phyloP scores from a whole-genome alignment of 768 basidiomycete species.

The Termitomyces sp. region DNA sequence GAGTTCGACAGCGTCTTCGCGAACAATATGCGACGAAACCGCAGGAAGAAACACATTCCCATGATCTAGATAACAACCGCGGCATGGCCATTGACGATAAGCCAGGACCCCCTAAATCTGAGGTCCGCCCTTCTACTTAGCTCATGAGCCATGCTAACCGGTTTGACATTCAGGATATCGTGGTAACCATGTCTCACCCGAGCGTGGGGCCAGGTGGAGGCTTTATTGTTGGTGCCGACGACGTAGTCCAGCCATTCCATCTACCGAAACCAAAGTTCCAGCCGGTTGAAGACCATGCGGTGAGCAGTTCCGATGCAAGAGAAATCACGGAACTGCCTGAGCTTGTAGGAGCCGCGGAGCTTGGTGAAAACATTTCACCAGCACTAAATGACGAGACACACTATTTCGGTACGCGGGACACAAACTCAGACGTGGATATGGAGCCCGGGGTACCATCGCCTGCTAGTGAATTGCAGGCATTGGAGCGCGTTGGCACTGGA shows the following conservation, averaged over 20 bases:
- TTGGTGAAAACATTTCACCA: neutral
- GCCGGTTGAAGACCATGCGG: slow-evolving; percentile 21
- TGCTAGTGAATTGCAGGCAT: neutral
- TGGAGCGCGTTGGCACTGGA: neutral
- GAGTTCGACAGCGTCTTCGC: slow-evolving; percentile 78
- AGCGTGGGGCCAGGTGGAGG: slow-evolving; percentile 42
- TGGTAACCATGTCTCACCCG: slow-evolving; percentile 14
- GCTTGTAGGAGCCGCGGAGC: neutral
- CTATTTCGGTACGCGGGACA: slow-evolving; percentile 31
- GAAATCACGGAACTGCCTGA: neutral
- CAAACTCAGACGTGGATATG: slow-evolving; percentile 27
- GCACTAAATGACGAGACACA: slow-evolving; percentile 24
- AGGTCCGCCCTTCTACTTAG: slow-evolving; percentile 1
- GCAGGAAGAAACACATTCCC: slow-evolving; percentile 10
- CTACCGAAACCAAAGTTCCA: slow-evolving; percentile 60
- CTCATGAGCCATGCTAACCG: neutral
- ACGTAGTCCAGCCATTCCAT: slow-evolving; percentile 66
- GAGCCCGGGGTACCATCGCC: slow-evolving; percentile 19
- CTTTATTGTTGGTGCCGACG: slow-evolving; percentile 64
- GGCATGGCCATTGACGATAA: neutral
- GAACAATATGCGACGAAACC: slow-evolving; percentile 57
- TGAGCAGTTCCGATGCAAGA: neutral
- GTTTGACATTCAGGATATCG: slow-evolving; percentile 8
- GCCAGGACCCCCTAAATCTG: neutral
- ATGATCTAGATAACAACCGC: slow-evolving; percentile 7